A percentile compares a stretch with the other conserved stretches of the same genome.
Evolutionary conservation across 176 grass and related monocot genomes (phyloP).

Genomic region (Chloris gayana): DNA sequence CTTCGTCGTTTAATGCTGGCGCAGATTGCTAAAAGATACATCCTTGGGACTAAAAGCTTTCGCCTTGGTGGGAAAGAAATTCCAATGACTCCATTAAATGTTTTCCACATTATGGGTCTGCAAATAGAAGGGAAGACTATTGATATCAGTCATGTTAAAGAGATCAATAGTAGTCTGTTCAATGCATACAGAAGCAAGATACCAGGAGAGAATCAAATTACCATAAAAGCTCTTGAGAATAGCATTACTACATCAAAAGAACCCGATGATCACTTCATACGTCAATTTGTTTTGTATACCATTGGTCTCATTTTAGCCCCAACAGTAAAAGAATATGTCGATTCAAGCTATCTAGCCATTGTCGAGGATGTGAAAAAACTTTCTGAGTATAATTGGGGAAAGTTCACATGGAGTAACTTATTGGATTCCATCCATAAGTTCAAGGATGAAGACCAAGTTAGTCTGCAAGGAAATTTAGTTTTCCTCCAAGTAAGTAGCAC

Average conservation of each 20-base stretch:
- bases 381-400: neutral
- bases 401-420: neutral
- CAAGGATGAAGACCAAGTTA: neutral
- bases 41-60: too few relatives aligned
- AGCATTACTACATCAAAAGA: neutral
- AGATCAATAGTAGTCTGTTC: too few relatives aligned
- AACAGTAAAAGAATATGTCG: neutral
- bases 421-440: neutral
- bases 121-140: too few relatives aligned
- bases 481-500: conserved; percentile 10
- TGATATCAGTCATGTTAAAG: too few relatives aligned
- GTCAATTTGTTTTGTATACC: neutral
- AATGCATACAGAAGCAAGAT: too few relatives aligned
- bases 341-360: neutral
- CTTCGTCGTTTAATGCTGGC: too few relatives aligned
- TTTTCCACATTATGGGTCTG: too few relatives aligned
- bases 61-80: too few relatives aligned
- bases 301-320: conserved; percentile 5
- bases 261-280: neutral
- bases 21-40: too few relatives aligned
- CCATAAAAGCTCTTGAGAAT: neutral
- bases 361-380: neutral
- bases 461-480: conserved; percentile 14
- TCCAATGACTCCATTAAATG: too few relatives aligned
- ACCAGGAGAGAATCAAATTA: neutral